Evolutionary conservation across 345 rosid species (phyloP), one percentile per base, ranked within the genome.

Genomic region (Lepidium didymum): DNA sequence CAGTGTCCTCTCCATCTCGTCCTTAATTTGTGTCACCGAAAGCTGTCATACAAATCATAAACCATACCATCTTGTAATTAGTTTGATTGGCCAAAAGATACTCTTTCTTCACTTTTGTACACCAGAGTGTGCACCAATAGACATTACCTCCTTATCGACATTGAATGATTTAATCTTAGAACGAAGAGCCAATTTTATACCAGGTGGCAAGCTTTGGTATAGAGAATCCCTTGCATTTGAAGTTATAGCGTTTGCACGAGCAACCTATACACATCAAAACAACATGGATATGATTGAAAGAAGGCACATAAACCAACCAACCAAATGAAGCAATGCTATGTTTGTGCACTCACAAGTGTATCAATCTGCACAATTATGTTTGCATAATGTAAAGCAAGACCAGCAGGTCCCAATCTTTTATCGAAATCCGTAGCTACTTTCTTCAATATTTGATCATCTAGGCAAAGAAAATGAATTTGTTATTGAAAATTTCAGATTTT

Each of bases 1-100:
- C 78, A 91, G 72, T n/a, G 93, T 91, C 79, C 89, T 87, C 86
- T 89, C 97, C 96, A 94, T 94, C 81, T 94, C 92, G 15, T 82
- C 96, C 78, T 86, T 94, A 72, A 94, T 84, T 75, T 91, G 86
- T 21, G 81, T 44, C 27, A 87, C 85, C 11, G 88, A 77, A 60
- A 87, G 87, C 99, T 94, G 86, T 74, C 79, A 40, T 42, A 64
- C 42, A 15, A 70, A 60, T 44, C 61, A 64, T 12, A 41, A 37
- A 56, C 18, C 5, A 34, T 43, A 56, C 44, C 25, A 65, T 29
- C 33, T 38, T 44, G 56, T 43, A 53, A 27, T 27, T 29, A 73
- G 41, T 65, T 46, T 33, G 38, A 50, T 25, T 49, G 7, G 15
- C 55, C 40, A 8, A 66, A 73, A 27, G 14, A 12, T 15, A 15